Percentiles rank a stretch among this genome's conserved stretches.
Evolutionary conservation across 2,329 filamentous ascomycete species (phyloP).

Genomic region (Xylaria hypoxylon): DNA sequence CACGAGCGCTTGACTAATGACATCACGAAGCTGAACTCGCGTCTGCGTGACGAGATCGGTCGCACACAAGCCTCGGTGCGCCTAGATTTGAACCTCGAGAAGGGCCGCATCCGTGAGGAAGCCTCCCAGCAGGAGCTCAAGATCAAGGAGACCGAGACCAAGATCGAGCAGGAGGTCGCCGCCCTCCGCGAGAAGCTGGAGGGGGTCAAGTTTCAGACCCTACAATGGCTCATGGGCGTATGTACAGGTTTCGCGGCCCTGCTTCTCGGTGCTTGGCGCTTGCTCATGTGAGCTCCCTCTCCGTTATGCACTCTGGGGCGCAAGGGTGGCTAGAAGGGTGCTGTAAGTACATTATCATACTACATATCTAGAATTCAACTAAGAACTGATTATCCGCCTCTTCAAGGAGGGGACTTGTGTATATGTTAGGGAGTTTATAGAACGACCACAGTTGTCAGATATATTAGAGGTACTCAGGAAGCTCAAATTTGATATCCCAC

Average conservation of each 20-base stretch:
- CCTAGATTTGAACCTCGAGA: slow-evolving; percentile 94
- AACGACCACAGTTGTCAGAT: slow-evolving; percentile 1
- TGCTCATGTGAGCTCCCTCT: slow-evolving; percentile 67
- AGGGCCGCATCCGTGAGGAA: slow-evolving; percentile 95
- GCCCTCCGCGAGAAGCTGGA: slow-evolving; percentile 91
- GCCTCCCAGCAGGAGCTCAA: slow-evolving; percentile 96
- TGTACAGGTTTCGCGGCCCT: slow-evolving; percentile 75
- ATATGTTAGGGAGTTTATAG: slow-evolving; percentile 20
- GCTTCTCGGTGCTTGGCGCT: slow-evolving; percentile 75
- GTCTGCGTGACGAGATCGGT: slow-evolving; percentile 92
- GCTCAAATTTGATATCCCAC: slow-evolving; percentile 8
- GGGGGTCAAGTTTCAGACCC: slow-evolving; percentile 95
- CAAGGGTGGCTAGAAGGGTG: background rate
- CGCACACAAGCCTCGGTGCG: slow-evolving; percentile 93
- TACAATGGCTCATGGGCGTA: slow-evolving; percentile 97
- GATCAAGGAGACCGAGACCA: slow-evolving; percentile 98
- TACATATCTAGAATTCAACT: background rate
- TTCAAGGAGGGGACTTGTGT: slow-evolving; percentile 3
- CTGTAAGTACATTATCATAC: slow-evolving; percentile 6
- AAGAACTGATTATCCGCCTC: background rate
- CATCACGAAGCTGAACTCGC: slow-evolving; percentile 89
- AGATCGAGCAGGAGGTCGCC: slow-evolving; percentile 97
- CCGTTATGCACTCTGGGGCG: background rate
- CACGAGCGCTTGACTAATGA: slow-evolving; percentile 96
- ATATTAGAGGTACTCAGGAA: background rate